Evolutionary conservation across 345 rosid species (phyloP).

Genomic region (Erysimum cheiranthoides): DNA sequence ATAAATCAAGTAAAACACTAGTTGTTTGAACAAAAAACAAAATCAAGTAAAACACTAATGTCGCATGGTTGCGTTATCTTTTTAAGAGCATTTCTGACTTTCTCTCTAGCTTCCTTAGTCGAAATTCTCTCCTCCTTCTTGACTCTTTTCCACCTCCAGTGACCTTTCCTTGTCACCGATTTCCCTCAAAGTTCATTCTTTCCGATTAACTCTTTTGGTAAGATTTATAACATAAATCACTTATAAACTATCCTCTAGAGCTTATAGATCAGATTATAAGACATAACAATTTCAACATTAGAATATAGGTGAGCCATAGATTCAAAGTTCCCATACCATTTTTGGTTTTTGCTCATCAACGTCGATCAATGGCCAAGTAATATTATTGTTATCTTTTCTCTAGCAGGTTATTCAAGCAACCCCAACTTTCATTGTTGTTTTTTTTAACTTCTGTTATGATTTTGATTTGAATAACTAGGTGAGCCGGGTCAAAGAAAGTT

Average conservation of each 20-base stretch:
- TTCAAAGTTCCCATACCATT: background rate
- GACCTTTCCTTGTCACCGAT: no score
- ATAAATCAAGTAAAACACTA: no score
- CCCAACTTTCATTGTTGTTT: no score
- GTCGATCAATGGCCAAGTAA: no score
- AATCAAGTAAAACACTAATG: no score
- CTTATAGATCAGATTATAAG: background rate
- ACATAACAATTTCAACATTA: background rate
- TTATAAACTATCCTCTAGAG: background rate
- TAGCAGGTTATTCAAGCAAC: no score
- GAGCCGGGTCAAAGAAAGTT: no score
- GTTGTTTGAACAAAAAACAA: no score
- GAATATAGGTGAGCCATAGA: background rate
- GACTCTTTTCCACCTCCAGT: background rate
- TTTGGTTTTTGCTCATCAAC: no score
- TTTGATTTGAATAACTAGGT: no score
- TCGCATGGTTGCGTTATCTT: background rate
- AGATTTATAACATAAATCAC: background rate
- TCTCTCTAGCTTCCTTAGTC: background rate
- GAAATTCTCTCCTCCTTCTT: background rate
- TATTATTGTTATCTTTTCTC: no score
- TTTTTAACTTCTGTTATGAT: no score
- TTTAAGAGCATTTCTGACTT: background rate
- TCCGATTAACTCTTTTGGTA: background rate
- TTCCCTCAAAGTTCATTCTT: background rate